These are phyloP conservation scores for Skeletonema potamos DNA, from an alignment of 108 stramenopile genomes.

Conservation along the genomic window DNA sequence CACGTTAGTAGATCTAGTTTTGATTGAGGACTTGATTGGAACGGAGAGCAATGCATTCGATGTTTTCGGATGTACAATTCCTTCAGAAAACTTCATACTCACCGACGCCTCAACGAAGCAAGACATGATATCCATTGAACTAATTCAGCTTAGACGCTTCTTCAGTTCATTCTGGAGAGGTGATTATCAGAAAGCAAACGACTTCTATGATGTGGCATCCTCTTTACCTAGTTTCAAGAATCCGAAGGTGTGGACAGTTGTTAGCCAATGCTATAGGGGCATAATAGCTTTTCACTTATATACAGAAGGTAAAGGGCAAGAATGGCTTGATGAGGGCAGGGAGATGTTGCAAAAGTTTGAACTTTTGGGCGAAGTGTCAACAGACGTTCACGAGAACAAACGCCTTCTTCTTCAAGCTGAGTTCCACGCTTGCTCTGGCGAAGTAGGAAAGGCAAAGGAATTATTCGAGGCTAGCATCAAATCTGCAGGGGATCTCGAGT, in stretches of 20 bases:
- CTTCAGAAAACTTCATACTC: background rate
- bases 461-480: background rate
- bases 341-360: background rate
- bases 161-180: background rate
- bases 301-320: background rate
- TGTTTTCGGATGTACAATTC: background rate
- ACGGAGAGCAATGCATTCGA: background rate
- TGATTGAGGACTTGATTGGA: background rate
- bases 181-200: background rate
- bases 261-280: background rate
- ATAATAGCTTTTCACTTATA: conserved; percentile 11
- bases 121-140: background rate
- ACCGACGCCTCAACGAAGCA: background rate
- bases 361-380: background rate
- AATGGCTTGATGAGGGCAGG: conserved; percentile 8
- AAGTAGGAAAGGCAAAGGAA: background rate
- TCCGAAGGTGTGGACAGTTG: background rate
- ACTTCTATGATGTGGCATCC: background rate
- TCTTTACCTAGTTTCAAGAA: background rate
- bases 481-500: background rate
- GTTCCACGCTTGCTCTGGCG: background rate
- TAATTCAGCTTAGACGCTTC: background rate
- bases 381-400: background rate
- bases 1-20: background rate
- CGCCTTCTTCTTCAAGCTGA: conserved; percentile 10